A percentile compares a stretch with the other conserved stretches of the same genome.
These are phyloP conservation scores for Botrytis elliptica DNA, from an alignment of 2,329 filamentous ascomycete genomes.

Conservation along the genomic window DNA sequence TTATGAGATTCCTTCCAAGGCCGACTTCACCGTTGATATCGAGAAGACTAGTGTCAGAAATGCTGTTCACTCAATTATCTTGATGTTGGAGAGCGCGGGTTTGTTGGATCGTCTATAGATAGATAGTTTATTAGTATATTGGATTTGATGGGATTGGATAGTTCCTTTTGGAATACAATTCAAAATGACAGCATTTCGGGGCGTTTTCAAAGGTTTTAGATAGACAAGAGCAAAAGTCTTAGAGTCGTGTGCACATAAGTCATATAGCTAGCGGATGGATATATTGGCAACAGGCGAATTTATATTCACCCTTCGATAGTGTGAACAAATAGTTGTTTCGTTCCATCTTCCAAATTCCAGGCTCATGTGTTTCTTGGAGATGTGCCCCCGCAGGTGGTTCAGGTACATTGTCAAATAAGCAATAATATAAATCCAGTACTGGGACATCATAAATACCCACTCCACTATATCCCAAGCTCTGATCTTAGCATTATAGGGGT, in stretches of 20 bases:
- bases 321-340: too few species aligned
- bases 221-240: conserved; percentile 6
- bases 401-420: too few species aligned
- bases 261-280: not conserved
- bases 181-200: not conserved
- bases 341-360: too few species aligned
- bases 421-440: too few species aligned
- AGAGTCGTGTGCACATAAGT: not conserved
- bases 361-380: too few species aligned
- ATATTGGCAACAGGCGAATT: not conserved
- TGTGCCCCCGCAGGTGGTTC: too few species aligned
- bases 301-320: too few species aligned
- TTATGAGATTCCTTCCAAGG: conserved; percentile 80
- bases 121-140: conserved; percentile 11
- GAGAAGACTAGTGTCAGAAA: conserved; percentile 86
- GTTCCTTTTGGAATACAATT: conserved; percentile 1
- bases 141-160: conserved; percentile 4
- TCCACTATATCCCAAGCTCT: too few species aligned
- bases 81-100: conserved; percentile 86
- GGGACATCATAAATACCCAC: too few species aligned
- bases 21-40: conserved; percentile 80
- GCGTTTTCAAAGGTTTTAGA: conserved; percentile 6
- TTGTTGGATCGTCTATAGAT: conserved; percentile 66
- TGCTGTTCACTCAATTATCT: conserved; percentile 94
- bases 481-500: too few species aligned